Conservation (phyloP, 1,139 yeast species). For the Nakaseomyces uthaithaninus region DNA sequence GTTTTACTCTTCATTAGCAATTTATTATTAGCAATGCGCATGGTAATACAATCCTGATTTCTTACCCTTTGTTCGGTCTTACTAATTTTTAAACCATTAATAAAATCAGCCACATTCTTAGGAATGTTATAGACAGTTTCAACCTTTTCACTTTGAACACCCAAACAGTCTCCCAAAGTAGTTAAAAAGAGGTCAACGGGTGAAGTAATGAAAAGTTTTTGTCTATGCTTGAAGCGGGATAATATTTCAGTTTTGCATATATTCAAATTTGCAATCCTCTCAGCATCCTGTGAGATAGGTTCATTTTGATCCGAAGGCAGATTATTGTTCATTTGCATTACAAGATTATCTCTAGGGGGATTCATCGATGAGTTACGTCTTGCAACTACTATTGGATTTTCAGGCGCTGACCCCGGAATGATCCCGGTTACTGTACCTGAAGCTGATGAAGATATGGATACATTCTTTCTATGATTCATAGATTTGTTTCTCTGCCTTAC, state of each 20-base stretch:
- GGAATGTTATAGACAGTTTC: constrained; percentile 27
- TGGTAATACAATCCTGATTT: constrained; percentile 28
- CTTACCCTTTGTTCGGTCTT: constrained; percentile 29
- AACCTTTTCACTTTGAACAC: constrained; percentile 24
- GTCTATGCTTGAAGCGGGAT: constrained; percentile 31
- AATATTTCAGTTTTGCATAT: constrained; percentile 28
- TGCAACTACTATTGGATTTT: not conserved
- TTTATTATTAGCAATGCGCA: constrained; percentile 21
- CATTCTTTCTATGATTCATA: not conserved
- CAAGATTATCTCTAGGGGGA: constrained; percentile 2
- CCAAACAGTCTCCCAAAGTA: constrained; percentile 31
- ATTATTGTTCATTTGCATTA: not conserved
- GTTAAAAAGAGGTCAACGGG: constrained; percentile 29
- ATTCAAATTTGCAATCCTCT: constrained; percentile 22
- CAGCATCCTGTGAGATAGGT: constrained; percentile 21
- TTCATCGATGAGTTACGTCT: constrained; percentile 4
- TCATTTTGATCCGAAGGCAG: constrained; percentile 10
- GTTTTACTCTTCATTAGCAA: constrained; percentile 27
- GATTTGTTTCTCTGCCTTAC: not conserved
- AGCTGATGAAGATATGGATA: constrained; percentile 1
- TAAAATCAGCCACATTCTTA: constrained; percentile 22
- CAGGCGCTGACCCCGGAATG: not conserved
- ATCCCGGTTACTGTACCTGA: not conserved
- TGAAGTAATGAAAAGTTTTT: constrained; percentile 27
- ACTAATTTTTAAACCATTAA: constrained; percentile 28